Percentiles rank a stretch among this genome's conserved stretches.
Conservation (phyloP, 2,329 filamentous ascomycete species). For the Lecanicillium sp. region DNA sequence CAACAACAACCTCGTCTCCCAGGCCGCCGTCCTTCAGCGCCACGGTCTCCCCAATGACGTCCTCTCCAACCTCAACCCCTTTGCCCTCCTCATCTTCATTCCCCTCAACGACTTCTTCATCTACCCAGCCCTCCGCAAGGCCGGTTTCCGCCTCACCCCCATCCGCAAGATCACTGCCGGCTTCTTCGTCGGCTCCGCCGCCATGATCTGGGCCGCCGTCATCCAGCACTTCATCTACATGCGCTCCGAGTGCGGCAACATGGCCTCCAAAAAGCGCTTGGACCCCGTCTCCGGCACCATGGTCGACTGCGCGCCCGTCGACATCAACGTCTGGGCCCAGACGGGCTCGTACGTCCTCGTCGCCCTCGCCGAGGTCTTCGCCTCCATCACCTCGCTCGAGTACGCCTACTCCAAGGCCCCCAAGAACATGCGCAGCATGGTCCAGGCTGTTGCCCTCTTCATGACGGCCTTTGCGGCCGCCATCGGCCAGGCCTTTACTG, state of each 20-base stretch:
- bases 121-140: slow-evolving; percentile 60
- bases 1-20: slow-evolving; percentile 54
- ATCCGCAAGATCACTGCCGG: slow-evolving; percentile 69
- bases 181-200: slow-evolving; percentile 56
- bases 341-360: slow-evolving; percentile 44
- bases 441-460: slow-evolving; percentile 63
- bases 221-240: slow-evolving; percentile 59
- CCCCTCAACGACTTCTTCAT: slow-evolving; percentile 61
- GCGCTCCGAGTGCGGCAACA: slow-evolving; percentile 49
- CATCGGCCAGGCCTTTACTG: slow-evolving; percentile 53
- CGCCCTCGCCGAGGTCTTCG: slow-evolving; percentile 43
- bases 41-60: slow-evolving; percentile 72
- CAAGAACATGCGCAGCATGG: slow-evolving; percentile 68
- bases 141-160: slow-evolving; percentile 63
- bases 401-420: slow-evolving; percentile 74
- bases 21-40: slow-evolving; percentile 59
- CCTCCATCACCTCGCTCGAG: slow-evolving; percentile 55
- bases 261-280: slow-evolving; percentile 26
- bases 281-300: slow-evolving; percentile 28
- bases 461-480: slow-evolving; percentile 63
- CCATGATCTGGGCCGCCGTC: slow-evolving; percentile 52
- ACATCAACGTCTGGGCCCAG: slow-evolving; percentile 59
- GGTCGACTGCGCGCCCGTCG: slow-evolving; percentile 38
- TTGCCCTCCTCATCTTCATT: slow-evolving; percentile 68
- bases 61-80: slow-evolving; percentile 66